Evolutionary conservation across 2,329 filamentous ascomycete genomes (phyloP).

Genomic region (Seiridium cupressi): DNA sequence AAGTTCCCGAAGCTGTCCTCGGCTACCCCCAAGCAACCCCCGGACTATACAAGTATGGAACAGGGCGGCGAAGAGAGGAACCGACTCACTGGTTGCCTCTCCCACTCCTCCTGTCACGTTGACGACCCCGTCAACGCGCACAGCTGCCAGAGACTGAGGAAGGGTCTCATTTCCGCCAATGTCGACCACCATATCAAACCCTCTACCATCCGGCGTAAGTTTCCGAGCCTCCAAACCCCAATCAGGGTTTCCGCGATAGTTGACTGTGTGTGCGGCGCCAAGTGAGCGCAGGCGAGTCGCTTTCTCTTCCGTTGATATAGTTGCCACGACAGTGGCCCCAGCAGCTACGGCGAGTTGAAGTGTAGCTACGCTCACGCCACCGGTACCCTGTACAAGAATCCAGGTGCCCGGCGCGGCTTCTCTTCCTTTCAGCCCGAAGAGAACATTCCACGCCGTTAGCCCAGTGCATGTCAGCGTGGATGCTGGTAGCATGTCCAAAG

Average conservation of each 20-base stretch:
- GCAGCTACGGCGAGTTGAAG: conserved; percentile 44
- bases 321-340: conserved; percentile 56
- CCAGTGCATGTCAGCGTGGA: conserved; percentile 47
- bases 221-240: conserved; percentile 60
- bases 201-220: conserved; percentile 41
- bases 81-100: neutral
- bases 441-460: conserved; percentile 50
- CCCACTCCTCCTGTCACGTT: conserved; percentile 27
- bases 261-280: conserved; percentile 58
- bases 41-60: conserved; percentile 4
- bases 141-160: conserved; percentile 50
- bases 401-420: conserved; percentile 34
- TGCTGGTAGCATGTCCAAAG: conserved; percentile 20
- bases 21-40: conserved; percentile 14
- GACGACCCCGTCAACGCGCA: conserved; percentile 35
- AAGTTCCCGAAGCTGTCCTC: conserved; percentile 15
- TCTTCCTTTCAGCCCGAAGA: conserved; percentile 43
- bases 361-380: conserved; percentile 35
- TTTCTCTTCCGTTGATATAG: conserved; percentile 56
- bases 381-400: conserved; percentile 37
- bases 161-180: conserved; percentile 66
- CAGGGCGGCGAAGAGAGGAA: neutral
- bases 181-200: conserved; percentile 64
- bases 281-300: conserved; percentile 49
- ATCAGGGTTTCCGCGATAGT: conserved; percentile 53